Conservation (phyloP, 1,284 basidiomycete genomes). For the Leccinum glutinopallens region DNA sequence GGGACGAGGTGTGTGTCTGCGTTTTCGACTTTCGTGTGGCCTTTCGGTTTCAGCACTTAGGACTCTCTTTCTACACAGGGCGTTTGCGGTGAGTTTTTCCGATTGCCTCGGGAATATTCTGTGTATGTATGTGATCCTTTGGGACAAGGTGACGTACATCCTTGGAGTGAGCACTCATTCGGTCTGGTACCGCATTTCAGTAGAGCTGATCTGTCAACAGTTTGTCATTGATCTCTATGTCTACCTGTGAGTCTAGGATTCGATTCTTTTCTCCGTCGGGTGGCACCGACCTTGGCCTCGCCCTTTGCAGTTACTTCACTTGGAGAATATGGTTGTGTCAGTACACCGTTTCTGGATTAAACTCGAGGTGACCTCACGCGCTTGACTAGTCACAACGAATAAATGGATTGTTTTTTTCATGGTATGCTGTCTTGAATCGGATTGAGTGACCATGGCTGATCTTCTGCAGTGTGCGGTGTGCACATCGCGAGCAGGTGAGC, state of each 20-base stretch:
- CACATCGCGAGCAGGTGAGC: conserved; percentile 28
- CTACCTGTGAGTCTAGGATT: conserved; percentile 26
- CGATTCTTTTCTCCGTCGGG: not conserved
- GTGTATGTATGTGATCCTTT: conserved; percentile 6
- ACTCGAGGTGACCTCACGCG: not conserved
- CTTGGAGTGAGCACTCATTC: conserved; percentile 25
- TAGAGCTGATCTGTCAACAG: conserved; percentile 21
- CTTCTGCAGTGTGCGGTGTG: conserved; percentile 22
- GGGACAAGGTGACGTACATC: conserved; percentile 24
- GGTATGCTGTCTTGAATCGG: conserved; percentile 14
- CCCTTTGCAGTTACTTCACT: conserved; percentile 27
- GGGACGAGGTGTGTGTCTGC: conserved; percentile 25
- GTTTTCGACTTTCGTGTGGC: not conserved
- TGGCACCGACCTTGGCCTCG: not conserved
- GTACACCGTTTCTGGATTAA: conserved; percentile 5
- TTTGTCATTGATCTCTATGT: conserved; percentile 34
- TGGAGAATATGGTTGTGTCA: conserved; percentile 37
- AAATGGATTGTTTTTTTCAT: conserved; percentile 27
- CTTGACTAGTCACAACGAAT: conserved; percentile 24
- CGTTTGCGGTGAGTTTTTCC: conserved; percentile 20
- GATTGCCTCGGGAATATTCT: not conserved
- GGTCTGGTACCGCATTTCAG: not conserved
- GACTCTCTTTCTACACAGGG: conserved; percentile 13
- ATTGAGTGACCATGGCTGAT: conserved; percentile 1
- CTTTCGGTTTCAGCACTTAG: not conserved